Evolutionary conservation across 2,329 filamentous ascomycete species (phyloP), one percentile per base, ranked within the genome.

Genomic region (Rutstroemia sp.): DNA sequence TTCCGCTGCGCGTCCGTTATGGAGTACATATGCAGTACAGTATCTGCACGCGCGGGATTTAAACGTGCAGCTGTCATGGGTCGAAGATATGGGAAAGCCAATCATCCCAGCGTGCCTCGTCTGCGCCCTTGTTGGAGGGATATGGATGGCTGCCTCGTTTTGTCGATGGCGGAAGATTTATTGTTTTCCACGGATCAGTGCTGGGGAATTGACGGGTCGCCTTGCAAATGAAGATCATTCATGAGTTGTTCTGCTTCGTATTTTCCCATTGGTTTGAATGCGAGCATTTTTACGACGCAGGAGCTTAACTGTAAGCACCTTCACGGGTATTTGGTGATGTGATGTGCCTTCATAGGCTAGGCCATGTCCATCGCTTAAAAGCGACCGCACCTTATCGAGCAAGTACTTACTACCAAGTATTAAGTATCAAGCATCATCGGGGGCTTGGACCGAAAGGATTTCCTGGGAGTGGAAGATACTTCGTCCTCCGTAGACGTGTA

Each of bases 41-140:
- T 39, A 57, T 19, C 56, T 64, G 61, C 61, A 61, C 39, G 51
- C 61, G 56, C 61, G 55, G 59, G 61, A 61, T 63, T 56, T 46
- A 27, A 50, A 34, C 56, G 55, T 58, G 59, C 55, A 46, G 50
- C 52, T 49, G 30, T 50, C 57, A 54, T 59, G 51, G 56, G 57
- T 54, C 52, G 47, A 44, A 51, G 53, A 12, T 27, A 45, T 37
- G 12, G 25, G 53, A 59, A 57, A 52, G 39, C 63, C 63, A 64
- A 65, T 64, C 46, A 58, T 38, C n/a, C 45, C 23, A 51, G 48
- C 21, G 25, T 14, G 38, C 38, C 47, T 51, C 48, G 46, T 45
- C 23, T 44, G 42, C 46, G 14, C 45, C 34, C 39, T 59, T 57
- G 58, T 56, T 58, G 59, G 56, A 62, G 53, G 49, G 55, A 62